Base-by-base conservation (phyloP, 768 basidiomycete genomes). In the Tylopilus sp. region DNA sequence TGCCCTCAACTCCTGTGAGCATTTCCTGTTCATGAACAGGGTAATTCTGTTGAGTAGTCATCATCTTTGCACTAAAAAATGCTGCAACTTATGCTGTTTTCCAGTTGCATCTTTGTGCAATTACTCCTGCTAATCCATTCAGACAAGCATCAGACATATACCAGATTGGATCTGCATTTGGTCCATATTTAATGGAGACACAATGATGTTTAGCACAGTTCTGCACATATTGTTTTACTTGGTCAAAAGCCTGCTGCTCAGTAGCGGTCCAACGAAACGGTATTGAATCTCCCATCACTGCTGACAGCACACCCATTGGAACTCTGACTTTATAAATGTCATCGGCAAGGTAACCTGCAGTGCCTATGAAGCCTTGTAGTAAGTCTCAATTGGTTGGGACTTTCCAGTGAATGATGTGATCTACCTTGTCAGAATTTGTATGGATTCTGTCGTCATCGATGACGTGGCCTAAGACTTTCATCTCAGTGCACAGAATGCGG, bases 361-460 rank as follows among this genome's bases (percentile, higher is more conserved):
- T 2, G 0, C 55, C 49, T 1, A 59, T 47, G 26, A 59, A 59
- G 0, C 52, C 37, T 0, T 21, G 2, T 0, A 53, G 19, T 0
- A 52, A 12, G 3, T 52, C 42, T 0, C 26, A 10, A 4, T 56
- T 59, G 0, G 33, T 50, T 0, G 45, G 55, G 0, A n/a, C 7
- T 16, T 59, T 59, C 55, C 58, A 59, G 9, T 54, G 70, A 0
- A 65, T 1, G 0, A 78, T 62, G 0, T 55, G 48, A 28, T 77
- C 72, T 0, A 80, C 75, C 38, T 79, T 80, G 19, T 72, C 57
- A 0, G 74, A 74, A 33, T 79, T 75, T 73, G 78, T 78, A 0
- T 45, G 45, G 19, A 80, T 76, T 0, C 77, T 75, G 0, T 69
- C n/a, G 17, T 72, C 63, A 22, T 71, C 66, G 6, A 21, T 9